Conservation (phyloP, 106 monocot genomes). For the Triglochin maritima region DNA sequence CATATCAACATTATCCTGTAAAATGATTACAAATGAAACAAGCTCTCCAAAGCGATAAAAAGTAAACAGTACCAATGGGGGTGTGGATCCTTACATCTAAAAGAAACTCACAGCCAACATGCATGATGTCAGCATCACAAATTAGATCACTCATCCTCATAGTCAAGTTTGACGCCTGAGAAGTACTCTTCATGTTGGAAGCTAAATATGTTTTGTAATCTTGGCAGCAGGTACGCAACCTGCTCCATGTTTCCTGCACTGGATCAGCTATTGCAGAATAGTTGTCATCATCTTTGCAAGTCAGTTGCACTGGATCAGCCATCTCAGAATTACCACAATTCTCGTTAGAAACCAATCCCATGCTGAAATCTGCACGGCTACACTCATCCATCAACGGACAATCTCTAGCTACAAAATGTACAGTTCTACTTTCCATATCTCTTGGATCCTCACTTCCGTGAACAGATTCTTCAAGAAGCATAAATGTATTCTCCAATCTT, state of each 20-base stretch:
- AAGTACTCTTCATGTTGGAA: slow-evolving; percentile 20
- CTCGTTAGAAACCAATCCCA: slow-evolving; percentile 11
- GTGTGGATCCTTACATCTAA: slow-evolving; percentile 39
- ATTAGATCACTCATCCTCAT: slow-evolving; percentile 45
- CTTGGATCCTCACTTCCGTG: slow-evolving; percentile 28
- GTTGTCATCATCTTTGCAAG: neutral
- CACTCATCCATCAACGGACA: slow-evolving; percentile 71
- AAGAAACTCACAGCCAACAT: slow-evolving; percentile 31
- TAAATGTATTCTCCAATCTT: slow-evolving; percentile 15
- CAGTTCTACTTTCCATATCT: slow-evolving; percentile 14
- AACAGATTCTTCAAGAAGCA: slow-evolving; percentile 38
- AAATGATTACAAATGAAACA: neutral
- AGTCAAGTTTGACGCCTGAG: slow-evolving; percentile 31
- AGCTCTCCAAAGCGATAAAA: slow-evolving; percentile 1
- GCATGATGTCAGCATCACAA: slow-evolving; percentile 68
- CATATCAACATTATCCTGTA: slow-evolving; percentile 60
- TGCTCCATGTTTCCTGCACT: slow-evolving; percentile 67
- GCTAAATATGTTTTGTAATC: slow-evolving; percentile 29
- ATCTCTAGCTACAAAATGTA: slow-evolving; percentile 13
- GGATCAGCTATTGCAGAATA: slow-evolving; percentile 9
- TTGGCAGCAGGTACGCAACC: slow-evolving; percentile 20
- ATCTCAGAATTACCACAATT: neutral
- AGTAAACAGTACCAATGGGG: neutral
- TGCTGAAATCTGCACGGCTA: slow-evolving; percentile 37
- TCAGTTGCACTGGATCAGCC: slow-evolving; percentile 12